Evolutionary conservation across 768 basidiomycete genomes (phyloP).

Genomic region (Lyophyllum semitale): DNA sequence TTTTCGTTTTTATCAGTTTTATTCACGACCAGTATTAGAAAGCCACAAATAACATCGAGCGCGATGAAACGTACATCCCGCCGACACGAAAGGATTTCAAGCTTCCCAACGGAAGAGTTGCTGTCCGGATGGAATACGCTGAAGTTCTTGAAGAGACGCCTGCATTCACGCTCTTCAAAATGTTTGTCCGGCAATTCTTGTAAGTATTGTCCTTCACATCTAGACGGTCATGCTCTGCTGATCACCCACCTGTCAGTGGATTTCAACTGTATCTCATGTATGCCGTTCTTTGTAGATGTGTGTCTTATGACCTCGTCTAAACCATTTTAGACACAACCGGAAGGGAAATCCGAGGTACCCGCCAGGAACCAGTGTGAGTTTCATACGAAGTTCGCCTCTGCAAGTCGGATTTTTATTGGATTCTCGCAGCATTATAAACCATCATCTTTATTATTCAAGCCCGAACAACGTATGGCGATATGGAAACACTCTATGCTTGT

Average conservation of each 20-base stretch:
- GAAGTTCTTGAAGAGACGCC: conserved; percentile 55
- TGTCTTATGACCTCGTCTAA: conserved; percentile 1
- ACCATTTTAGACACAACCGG: conserved; percentile 37
- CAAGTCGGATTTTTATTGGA: neutral
- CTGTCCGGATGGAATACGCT: conserved; percentile 43
- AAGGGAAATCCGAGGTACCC: conserved; percentile 50
- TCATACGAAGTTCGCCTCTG: neutral
- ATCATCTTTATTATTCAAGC: conserved; percentile 45
- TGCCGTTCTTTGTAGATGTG: conserved; percentile 3
- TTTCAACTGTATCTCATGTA: conserved; percentile 49
- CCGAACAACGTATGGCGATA: conserved; percentile 40
- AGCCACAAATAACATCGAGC: conserved; percentile 55
- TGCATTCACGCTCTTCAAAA: conserved; percentile 48
- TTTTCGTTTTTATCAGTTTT: neutral
- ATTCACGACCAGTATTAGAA: conserved; percentile 28
- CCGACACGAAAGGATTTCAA: conserved; percentile 41
- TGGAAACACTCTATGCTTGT: neutral
- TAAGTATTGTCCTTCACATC: conserved; percentile 22
- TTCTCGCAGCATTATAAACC: conserved; percentile 42
- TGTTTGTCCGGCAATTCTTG: conserved; percentile 53
- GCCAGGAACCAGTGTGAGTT: conserved; percentile 42
- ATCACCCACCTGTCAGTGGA: conserved; percentile 30
- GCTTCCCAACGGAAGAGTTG: conserved; percentile 43
- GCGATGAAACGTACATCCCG: conserved; percentile 75
- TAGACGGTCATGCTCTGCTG: neutral